Conservation (phyloP, 2,329 filamentous ascomycete species). For the Harringtonia lauricola region DNA sequence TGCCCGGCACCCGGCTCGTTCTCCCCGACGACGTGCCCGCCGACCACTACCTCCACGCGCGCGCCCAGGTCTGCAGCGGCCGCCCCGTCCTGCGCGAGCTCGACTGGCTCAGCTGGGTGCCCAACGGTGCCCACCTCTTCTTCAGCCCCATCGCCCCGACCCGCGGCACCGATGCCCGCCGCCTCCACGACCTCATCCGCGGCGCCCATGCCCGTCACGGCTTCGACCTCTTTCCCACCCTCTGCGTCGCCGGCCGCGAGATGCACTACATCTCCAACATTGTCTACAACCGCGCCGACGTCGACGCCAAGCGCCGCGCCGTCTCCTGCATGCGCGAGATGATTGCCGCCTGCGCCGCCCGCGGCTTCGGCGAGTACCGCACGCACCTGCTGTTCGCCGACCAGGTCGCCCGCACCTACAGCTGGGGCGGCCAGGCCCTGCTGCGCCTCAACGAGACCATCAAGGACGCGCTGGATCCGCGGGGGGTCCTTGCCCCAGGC, state of each 20-base stretch:
- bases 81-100: slow-evolving; percentile 26
- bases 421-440: slow-evolving; percentile 23
- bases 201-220: slow-evolving; percentile 27
- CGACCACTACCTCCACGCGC: slow-evolving; percentile 25
- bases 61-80: slow-evolving; percentile 22
- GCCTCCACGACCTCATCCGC: slow-evolving; percentile 28
- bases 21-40: slow-evolving; percentile 27
- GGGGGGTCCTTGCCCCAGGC: slow-evolving; percentile 33
- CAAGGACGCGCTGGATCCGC: slow-evolving; percentile 28
- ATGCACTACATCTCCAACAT: slow-evolving; percentile 44
- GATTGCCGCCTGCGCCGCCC: slow-evolving; percentile 21
- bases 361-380: slow-evolving; percentile 28
- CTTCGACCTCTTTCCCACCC: slow-evolving; percentile 39
- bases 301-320: slow-evolving; percentile 16
- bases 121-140: slow-evolving; percentile 39
- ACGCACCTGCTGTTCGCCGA: slow-evolving; percentile 28
- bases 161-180: slow-evolving; percentile 31
- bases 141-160: slow-evolving; percentile 41
- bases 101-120: slow-evolving; percentile 35
- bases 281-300: slow-evolving; percentile 28
- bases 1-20: slow-evolving; percentile 30
- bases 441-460: slow-evolving; percentile 26
- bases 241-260: slow-evolving; percentile 38
- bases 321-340: slow-evolving; percentile 22
- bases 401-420: slow-evolving; percentile 26